Percentiles rank a stretch among this genome's conserved stretches.
phyloP scores from a whole-genome alignment of 805 yeast genomes.

The Pichia ethanolica region DNA sequence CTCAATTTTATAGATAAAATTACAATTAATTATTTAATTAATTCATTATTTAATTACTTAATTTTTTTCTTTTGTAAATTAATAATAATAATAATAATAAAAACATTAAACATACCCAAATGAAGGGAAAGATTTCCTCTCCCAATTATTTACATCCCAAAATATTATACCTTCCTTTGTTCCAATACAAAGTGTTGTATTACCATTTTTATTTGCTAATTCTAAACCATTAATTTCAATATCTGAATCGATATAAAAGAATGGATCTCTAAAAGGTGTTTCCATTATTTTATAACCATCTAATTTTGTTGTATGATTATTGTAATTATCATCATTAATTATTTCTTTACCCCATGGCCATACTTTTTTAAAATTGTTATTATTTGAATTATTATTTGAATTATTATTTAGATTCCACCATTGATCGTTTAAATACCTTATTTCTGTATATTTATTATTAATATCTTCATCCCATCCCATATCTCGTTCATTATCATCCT shows the following conservation, averaged over 20 bases:
- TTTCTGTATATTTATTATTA: background rate
- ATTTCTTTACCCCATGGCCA: slow-evolving; percentile 8
- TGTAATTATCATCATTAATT: background rate
- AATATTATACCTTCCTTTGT: slow-evolving; percentile 58
- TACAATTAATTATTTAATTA: background rate
- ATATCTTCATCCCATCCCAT: background rate
- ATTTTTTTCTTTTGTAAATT: too few relatives aligned
- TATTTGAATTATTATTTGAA: too few relatives aligned
- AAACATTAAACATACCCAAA: slow-evolving; percentile 34
- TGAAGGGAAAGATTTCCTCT: slow-evolving; percentile 54
- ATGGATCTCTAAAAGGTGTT: slow-evolving; percentile 14
- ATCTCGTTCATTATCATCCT: background rate
- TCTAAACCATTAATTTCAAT: slow-evolving; percentile 55
- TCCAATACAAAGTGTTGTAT: slow-evolving; percentile 48
- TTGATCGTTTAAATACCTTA: background rate
- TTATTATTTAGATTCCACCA: background rate
- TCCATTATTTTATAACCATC: background rate
- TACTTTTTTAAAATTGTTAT: background rate
- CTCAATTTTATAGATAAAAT: slow-evolving; percentile 79
- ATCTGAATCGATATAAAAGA: slow-evolving; percentile 20
- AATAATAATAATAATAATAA: too few relatives aligned
- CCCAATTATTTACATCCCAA: slow-evolving; percentile 65
- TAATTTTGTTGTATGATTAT: background rate
- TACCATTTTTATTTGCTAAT: slow-evolving; percentile 41
- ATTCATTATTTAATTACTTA: too few relatives aligned